A percentile compares a stretch with the other conserved stretches of the same genome.
phyloP scores from a whole-genome alignment of 768 basidiomycete species.

The Pleurotus sapidus region DNA sequence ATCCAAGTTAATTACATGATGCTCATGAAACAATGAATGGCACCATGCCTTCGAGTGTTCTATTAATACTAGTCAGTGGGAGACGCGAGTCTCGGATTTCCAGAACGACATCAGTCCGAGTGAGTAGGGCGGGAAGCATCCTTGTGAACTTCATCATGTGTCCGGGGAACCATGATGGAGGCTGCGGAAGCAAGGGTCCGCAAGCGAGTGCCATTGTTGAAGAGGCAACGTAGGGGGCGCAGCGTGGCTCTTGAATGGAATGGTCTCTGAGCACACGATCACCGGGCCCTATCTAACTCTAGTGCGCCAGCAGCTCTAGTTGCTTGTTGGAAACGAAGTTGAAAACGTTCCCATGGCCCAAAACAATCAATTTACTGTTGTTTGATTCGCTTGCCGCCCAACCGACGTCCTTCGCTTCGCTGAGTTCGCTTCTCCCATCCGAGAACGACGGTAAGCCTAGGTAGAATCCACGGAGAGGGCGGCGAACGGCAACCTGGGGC shows the following conservation, averaged over 20 bases:
- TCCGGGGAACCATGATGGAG: conserved; percentile 94
- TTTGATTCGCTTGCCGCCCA: not conserved
- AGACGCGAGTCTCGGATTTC: conserved; percentile 93
- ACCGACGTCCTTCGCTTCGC: not conserved
- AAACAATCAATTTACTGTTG: not conserved
- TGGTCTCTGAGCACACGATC: not conserved
- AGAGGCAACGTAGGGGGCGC: not conserved
- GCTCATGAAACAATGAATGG: conserved; percentile 1
- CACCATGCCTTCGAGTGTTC: conserved; percentile 66
- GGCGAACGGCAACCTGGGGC: not conserved
- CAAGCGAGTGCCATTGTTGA: conserved; percentile 31
- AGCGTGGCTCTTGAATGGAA: not conserved
- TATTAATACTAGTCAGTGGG: conserved; percentile 92
- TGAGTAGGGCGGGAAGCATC: conserved; percentile 71
- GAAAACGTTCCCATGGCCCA: not conserved
- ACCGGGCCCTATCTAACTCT: not conserved
- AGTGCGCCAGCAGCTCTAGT: not conserved
- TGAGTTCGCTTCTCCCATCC: conserved; percentile 4
- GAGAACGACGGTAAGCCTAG: not conserved
- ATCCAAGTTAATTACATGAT: not conserved
- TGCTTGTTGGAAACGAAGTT: not conserved
- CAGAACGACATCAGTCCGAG: conserved; percentile 86
- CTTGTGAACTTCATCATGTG: conserved; percentile 91
- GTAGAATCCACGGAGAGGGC: not conserved
- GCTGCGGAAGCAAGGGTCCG: conserved; percentile 50